Evolutionary conservation across 2,329 filamentous ascomycete species (phyloP).

Genomic region (Xylaria sp.): DNA sequence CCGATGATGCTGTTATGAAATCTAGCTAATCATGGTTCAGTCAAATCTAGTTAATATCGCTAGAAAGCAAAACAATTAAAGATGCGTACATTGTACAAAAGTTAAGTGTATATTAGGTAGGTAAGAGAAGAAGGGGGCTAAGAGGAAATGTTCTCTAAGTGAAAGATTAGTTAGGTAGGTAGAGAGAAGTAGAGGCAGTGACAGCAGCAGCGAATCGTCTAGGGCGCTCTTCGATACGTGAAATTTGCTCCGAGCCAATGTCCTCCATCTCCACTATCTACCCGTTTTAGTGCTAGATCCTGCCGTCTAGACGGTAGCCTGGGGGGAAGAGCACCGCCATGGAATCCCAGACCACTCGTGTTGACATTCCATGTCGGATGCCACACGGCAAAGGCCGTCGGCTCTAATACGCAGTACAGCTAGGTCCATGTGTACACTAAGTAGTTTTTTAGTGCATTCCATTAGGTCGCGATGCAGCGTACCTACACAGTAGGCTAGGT

Average conservation of each 20-base stretch:
- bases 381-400: conserved; percentile 21
- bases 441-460: no score
- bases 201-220: conserved; percentile 11
- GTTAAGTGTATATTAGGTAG: neutral
- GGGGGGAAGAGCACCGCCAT: neutral
- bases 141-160: neutral
- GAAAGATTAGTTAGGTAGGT: neutral
- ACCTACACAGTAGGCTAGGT: no score
- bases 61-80: conserved; percentile 5
- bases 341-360: conserved; percentile 3
- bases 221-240: conserved; percentile 9
- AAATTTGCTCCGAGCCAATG: conserved; percentile 28
- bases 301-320: neutral
- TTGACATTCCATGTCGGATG: conserved; percentile 11
- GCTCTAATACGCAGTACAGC: neutral
- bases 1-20: neutral
- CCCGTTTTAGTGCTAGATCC: conserved; percentile 22
- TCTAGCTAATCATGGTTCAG: neutral
- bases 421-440: neutral
- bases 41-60: conserved; percentile 9
- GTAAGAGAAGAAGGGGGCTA: neutral
- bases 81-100: neutral
- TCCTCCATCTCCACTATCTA: conserved; percentile 13
- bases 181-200: conserved; percentile 1
- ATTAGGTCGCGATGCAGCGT: neutral